These are phyloP conservation scores for Trichoderma sp. DNA, from an alignment of 2,329 filamentous ascomycete species.

Conservation along the genomic window DNA sequence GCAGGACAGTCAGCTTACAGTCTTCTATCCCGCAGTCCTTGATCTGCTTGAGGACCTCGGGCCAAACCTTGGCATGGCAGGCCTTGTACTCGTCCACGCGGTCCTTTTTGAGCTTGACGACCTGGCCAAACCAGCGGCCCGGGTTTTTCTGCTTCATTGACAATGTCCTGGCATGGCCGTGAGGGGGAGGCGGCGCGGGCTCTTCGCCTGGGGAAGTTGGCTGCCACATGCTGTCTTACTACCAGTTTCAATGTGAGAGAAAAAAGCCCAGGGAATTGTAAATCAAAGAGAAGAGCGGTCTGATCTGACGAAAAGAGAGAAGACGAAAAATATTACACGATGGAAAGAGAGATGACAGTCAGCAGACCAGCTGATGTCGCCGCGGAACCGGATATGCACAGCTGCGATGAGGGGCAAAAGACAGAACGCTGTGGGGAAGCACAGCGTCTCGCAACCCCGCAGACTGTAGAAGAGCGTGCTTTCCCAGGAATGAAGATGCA, in stretches of 20 bases:
- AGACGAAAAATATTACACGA: not conserved
- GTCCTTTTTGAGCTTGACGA: slow-evolving; percentile 70
- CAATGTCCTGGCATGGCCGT: slow-evolving; percentile 2
- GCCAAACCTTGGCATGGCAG: slow-evolving; percentile 74
- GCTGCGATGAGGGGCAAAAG: not conserved
- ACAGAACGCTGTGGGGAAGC: not conserved
- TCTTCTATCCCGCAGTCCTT: slow-evolving; percentile 73
- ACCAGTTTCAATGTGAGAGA: not conserved
- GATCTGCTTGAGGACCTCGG: slow-evolving; percentile 74
- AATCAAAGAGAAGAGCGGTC: not conserved
- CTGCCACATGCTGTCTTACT: slow-evolving; percentile 31
- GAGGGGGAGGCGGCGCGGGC: slow-evolving; percentile 19
- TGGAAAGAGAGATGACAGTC: not conserved
- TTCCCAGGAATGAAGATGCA: not conserved
- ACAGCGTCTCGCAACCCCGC: slow-evolving; percentile 14
- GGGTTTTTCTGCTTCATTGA: slow-evolving; percentile 40
- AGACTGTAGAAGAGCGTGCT: not conserved
- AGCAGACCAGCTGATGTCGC: not conserved
- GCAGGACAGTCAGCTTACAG: slow-evolving; percentile 49
- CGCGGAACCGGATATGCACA: not conserved
- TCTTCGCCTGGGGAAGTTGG: slow-evolving; percentile 29
- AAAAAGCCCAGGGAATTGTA: not conserved
- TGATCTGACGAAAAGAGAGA: not conserved
- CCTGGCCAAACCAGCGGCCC: slow-evolving; percentile 66
- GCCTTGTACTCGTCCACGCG: slow-evolving; percentile 70